A percentile compares a stretch with the other conserved stretches of the same genome.
Evolutionary conservation across 2,329 filamentous ascomycete species (phyloP).

Genomic region (Fusarium sp.): DNA sequence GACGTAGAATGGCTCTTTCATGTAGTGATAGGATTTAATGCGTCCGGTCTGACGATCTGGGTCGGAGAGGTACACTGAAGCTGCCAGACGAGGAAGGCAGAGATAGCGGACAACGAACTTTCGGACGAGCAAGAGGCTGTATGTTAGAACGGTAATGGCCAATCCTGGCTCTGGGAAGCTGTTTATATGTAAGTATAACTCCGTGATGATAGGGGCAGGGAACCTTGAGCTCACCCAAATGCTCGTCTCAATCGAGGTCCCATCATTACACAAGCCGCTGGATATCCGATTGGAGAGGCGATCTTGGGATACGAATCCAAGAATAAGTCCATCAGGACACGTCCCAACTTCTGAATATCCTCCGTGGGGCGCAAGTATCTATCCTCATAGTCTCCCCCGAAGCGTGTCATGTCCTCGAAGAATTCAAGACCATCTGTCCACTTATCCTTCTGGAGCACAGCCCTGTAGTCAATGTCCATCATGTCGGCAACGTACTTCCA

Average conservation of each 20-base stretch:
- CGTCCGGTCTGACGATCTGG: constrained; percentile 65
- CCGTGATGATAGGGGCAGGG: background rate
- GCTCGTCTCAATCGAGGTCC: constrained; percentile 71
- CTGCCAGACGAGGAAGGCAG: constrained; percentile 65
- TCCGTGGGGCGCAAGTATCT: constrained; percentile 65
- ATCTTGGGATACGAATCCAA: constrained; percentile 63
- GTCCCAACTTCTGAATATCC: constrained; percentile 63
- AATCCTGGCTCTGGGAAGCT: constrained; percentile 59
- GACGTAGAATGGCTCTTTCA: constrained; percentile 74
- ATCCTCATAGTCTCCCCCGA: constrained; percentile 68
- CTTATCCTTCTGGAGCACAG: constrained; percentile 48
- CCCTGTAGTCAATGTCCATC: constrained; percentile 70
- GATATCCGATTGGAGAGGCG: constrained; percentile 58
- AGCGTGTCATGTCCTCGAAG: constrained; percentile 58
- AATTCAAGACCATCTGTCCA: constrained; percentile 66
- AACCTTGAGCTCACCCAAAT: constrained; percentile 66
- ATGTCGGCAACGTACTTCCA: constrained; percentile 79
- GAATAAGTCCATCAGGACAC: constrained; percentile 70
- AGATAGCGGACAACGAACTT: constrained; percentile 68
- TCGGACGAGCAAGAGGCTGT: constrained; percentile 61
- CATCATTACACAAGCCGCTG: constrained; percentile 69
- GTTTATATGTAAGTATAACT: constrained; percentile 22
- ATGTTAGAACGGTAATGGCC: constrained; percentile 53
- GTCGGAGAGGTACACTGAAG: constrained; percentile 55
- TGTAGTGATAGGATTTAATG: constrained; percentile 62